Evolutionary conservation across 2,329 filamentous ascomycete species (phyloP).

Genomic region (Pseudocercospora vitis): DNA sequence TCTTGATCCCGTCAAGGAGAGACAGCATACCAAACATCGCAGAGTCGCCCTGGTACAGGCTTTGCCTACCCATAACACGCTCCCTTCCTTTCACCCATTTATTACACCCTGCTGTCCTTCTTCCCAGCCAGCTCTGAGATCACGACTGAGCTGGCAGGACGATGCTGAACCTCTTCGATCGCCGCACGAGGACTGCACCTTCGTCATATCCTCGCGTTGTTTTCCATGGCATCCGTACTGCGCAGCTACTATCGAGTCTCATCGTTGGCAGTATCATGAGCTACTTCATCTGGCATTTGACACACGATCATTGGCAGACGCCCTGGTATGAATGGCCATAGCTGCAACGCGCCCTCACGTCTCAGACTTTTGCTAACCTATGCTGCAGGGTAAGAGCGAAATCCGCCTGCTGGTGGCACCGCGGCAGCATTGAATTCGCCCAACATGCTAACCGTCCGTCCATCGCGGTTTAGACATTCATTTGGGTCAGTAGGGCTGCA

Average conservation of each 20-base stretch:
- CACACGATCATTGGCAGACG: constrained; percentile 51
- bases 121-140: neutral
- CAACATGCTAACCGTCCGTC: no score
- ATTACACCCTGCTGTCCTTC: neutral
- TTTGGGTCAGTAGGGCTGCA: constrained; percentile 50
- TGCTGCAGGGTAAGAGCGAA: no score
- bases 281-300: constrained; percentile 58
- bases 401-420: no score
- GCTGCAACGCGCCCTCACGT: no score
- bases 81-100: neutral
- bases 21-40: neutral
- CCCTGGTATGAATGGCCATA: no score
- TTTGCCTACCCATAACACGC: no score
- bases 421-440: no score
- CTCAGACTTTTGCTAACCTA: no score
- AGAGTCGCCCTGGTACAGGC: no score
- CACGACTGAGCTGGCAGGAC: neutral
- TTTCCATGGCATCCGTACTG: constrained; percentile 45
- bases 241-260: constrained; percentile 46
- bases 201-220: constrained; percentile 48
- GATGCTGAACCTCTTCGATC: constrained; percentile 31
- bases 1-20: neutral
- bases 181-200: constrained; percentile 40
- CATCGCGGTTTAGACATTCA: no score
- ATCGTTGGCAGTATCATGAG: constrained; percentile 56